Conservation (phyloP, 2,329 filamentous ascomycete genomes). For the Gnomoniopsis sp. region DNA sequence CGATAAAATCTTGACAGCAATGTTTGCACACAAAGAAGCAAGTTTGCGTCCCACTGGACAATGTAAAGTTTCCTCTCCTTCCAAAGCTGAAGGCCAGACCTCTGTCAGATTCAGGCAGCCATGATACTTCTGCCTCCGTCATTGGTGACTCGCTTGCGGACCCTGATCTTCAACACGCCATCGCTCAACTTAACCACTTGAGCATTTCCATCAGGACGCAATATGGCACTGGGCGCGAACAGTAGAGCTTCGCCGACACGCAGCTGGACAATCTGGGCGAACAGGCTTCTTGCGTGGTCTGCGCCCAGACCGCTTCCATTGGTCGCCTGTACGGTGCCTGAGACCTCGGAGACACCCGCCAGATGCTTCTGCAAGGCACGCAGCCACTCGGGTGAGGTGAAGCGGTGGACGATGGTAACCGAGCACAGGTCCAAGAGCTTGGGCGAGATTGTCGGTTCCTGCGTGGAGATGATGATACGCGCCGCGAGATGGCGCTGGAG, state of each 20-base stretch:
- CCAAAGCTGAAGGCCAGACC: not conserved
- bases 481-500: slow-evolving; percentile 67
- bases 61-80: not conserved
- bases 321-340: slow-evolving; percentile 18
- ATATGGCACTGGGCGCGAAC: not conserved
- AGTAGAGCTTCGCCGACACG: slow-evolving; percentile 10
- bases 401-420: slow-evolving; percentile 69
- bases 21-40: not conserved
- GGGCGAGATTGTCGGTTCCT: slow-evolving; percentile 70
- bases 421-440: slow-evolving; percentile 68
- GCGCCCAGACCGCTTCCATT: slow-evolving; percentile 1
- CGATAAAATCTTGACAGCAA: not conserved
- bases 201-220: not conserved
- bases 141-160: not conserved
- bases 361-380: slow-evolving; percentile 26
- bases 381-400: slow-evolving; percentile 41
- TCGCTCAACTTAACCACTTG: not conserved
- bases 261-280: slow-evolving; percentile 14
- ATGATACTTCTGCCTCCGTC: slow-evolving; percentile 3
- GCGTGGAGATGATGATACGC: slow-evolving; percentile 68
- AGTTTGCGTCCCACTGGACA: not conserved
- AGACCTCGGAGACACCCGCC: slow-evolving; percentile 23
- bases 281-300: not conserved
- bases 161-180: not conserved
- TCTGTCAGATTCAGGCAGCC: not conserved